Percentiles rank a stretch among this genome's conserved stretches.
These are phyloP conservation scores for Acephala macrosclerotiorum DNA, from an alignment of 2,329 filamentous ascomycete genomes.

Conservation along the genomic window DNA sequence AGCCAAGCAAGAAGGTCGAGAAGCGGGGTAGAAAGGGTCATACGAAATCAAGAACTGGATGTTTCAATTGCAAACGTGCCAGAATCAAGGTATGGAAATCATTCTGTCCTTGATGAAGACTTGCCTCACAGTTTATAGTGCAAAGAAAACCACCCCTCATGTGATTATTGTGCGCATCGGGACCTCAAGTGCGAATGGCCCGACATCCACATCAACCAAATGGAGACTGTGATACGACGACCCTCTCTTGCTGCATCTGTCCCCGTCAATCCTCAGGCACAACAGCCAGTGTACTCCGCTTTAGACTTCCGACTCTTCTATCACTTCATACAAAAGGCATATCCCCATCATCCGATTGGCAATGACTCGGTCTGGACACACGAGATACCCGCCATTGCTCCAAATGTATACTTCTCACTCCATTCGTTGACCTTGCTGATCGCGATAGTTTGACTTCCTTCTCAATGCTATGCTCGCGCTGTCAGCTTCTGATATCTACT, in stretches of 20 bases:
- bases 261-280: conserved; percentile 43
- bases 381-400: conserved; percentile 70
- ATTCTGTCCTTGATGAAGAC: too few relatives aligned
- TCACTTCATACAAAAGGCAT: conserved; percentile 67
- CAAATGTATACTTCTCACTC: conserved; percentile 56
- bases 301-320: conserved; percentile 75
- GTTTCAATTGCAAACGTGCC: conserved; percentile 72
- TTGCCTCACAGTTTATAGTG: conserved; percentile 53
- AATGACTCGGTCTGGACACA: conserved; percentile 73
- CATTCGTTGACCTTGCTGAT: conserved; percentile 4
- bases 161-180: conserved; percentile 69
- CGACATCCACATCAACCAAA: conserved; percentile 56
- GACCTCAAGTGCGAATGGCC: conserved; percentile 72
- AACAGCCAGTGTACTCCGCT: conserved; percentile 61
- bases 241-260: conserved; percentile 9
- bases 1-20: conserved; percentile 6
- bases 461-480: conserved; percentile 76
- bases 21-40: conserved; percentile 53
- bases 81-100: conserved; percentile 62
- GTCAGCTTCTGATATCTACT: conserved; percentile 66
- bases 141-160: conserved; percentile 68
- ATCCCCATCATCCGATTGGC: conserved; percentile 69
- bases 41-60: conserved; percentile 70
- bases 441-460: conserved; percentile 65
- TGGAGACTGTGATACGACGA: conserved; percentile 29